Percentiles rank a stretch among this genome's conserved stretches.
phyloP scores from a whole-genome alignment of 2,329 filamentous ascomycete genomes.

The Aspergillus phoenicis region DNA sequence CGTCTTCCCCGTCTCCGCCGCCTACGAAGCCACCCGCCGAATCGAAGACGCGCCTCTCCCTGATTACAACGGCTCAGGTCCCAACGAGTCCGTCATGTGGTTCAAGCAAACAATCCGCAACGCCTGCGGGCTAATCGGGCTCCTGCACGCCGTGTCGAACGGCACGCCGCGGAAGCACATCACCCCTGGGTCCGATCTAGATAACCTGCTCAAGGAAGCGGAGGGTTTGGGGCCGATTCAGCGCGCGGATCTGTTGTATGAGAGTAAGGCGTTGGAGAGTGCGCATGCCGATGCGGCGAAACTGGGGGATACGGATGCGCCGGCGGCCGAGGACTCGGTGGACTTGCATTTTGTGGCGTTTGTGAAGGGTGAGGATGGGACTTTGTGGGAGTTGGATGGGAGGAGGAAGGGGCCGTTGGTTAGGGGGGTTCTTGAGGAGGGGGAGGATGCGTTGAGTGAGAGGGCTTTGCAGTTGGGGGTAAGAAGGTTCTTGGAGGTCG shows the following conservation, averaged over 20 bases:
- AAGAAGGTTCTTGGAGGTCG: constrained; percentile 60
- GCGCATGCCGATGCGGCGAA: constrained; percentile 79
- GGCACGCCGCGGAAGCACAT: constrained; percentile 69
- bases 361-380: constrained; percentile 71
- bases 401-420: constrained; percentile 71
- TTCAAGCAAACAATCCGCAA: constrained; percentile 94
- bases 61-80: constrained; percentile 69
- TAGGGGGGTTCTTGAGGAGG: constrained; percentile 59
- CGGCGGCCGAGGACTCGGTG: constrained; percentile 75
- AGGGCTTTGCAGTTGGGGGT: constrained; percentile 74
- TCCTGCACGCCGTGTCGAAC: constrained; percentile 81
- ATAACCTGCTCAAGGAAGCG: constrained; percentile 67
- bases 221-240: constrained; percentile 66
- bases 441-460: constrained; percentile 74
- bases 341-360: constrained; percentile 97
- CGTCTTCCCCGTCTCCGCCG: constrained; percentile 80
- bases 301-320: constrained; percentile 76
- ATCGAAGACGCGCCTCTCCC: constrained; percentile 68
- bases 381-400: constrained; percentile 81
- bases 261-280: constrained; percentile 71
- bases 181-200: constrained; percentile 49
- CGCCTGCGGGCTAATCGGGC: constrained; percentile 85
- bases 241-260: constrained; percentile 75
- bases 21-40: constrained; percentile 75
- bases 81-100: constrained; percentile 79